Conservation (phyloP, 2,329 filamentous ascomycete species). For the Fusarium equiseti region DNA sequence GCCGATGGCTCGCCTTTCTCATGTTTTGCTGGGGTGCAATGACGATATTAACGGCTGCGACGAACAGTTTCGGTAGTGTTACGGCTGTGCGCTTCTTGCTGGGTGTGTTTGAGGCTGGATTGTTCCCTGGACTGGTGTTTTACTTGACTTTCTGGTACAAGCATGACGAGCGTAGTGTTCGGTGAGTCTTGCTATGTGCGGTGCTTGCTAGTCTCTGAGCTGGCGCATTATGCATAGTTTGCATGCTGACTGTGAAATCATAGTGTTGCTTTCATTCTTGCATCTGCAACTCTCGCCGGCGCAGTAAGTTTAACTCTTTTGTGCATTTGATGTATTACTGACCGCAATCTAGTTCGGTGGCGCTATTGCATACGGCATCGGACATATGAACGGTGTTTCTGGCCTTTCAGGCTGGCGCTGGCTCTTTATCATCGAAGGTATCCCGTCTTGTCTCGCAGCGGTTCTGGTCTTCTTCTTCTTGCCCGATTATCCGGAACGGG, state of each 20-base stretch:
- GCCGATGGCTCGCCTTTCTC: slow-evolving; percentile 74
- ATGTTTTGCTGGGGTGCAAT: slow-evolving; percentile 76
- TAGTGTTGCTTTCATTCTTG: slow-evolving; percentile 77
- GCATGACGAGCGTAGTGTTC: slow-evolving; percentile 75
- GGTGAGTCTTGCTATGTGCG: slow-evolving; percentile 41
- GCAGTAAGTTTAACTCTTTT: slow-evolving; percentile 56
- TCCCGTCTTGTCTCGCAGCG: slow-evolving; percentile 73
- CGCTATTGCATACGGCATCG: slow-evolving; percentile 77
- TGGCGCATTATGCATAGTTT: slow-evolving; percentile 2
- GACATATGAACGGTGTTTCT: slow-evolving; percentile 73
- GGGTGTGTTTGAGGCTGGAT: slow-evolving; percentile 76
- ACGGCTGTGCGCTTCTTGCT: slow-evolving; percentile 76
- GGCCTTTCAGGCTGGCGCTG: slow-evolving; percentile 77
- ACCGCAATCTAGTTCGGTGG: slow-evolving; percentile 67
- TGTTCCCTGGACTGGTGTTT: slow-evolving; percentile 70
- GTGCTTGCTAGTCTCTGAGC: slow-evolving; percentile 1
- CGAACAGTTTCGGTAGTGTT: slow-evolving; percentile 71
- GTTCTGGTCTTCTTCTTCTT: slow-evolving; percentile 74
- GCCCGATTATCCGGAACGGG: slow-evolving; percentile 75
- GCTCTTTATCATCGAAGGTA: slow-evolving; percentile 73
- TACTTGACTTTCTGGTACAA: slow-evolving; percentile 83
- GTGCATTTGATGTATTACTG: not conserved
- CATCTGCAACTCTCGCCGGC: slow-evolving; percentile 76
- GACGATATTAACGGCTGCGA: slow-evolving; percentile 74
- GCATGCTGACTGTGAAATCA: slow-evolving; percentile 21